Conservation (phyloP, 805 yeast species). For the Starmera amethionina region DNA sequence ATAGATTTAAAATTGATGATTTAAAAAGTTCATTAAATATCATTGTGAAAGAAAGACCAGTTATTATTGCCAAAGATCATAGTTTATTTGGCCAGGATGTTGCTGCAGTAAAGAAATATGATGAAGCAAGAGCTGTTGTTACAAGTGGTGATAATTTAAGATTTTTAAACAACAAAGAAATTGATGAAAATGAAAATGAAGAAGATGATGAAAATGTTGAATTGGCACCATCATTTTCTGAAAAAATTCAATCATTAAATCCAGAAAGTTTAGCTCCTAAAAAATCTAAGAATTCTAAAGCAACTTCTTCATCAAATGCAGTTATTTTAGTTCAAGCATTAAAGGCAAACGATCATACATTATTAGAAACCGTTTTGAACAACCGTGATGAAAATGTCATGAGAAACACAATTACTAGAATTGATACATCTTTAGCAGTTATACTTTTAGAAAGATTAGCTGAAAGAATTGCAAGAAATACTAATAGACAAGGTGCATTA, state of each 20-base stretch:
- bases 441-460: conserved; percentile 49
- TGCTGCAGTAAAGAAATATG: conserved; percentile 46
- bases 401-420: conserved; percentile 42
- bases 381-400: conserved; percentile 41
- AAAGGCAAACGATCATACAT: conserved; percentile 73
- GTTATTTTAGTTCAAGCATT: conserved; percentile 84
- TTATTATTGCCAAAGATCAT: conserved; percentile 29
- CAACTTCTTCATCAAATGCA: conserved; percentile 69
- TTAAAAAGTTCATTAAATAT: conserved; percentile 15
- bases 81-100: conserved; percentile 32
- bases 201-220: conserved; percentile 29
- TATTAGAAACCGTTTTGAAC: conserved; percentile 73
- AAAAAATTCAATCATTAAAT: conserved; percentile 32
- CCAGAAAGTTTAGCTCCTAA: conserved; percentile 16
- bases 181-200: conserved; percentile 28
- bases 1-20: conserved; percentile 37
- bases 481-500: conserved; percentile 40
- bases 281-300: conserved; percentile 32
- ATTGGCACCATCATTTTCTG: conserved; percentile 42
- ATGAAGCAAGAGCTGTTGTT: conserved; percentile 51
- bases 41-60: conserved; percentile 30
- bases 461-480: conserved; percentile 47
- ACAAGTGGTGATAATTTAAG: conserved; percentile 55
- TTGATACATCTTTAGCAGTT: conserved; percentile 46
- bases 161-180: conserved; percentile 40